phyloP scores from a whole-genome alignment of 108 stramenopile species.

The Phaeodactylum tricornutum region DNA sequence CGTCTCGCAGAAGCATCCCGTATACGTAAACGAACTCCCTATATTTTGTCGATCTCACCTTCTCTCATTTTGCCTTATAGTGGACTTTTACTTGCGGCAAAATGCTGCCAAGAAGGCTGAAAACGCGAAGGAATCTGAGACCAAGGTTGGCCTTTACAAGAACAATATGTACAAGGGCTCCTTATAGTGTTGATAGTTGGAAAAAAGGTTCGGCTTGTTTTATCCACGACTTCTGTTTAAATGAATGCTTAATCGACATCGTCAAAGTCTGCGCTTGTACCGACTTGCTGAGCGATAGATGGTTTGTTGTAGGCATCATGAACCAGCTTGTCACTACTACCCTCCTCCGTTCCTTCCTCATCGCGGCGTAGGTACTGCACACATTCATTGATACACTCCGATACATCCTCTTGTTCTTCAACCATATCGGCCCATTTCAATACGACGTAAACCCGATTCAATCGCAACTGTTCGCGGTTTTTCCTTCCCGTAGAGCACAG shows the following conservation, averaged over 20 bases:
- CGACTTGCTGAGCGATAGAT: too few relatives aligned
- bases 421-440: conserved; percentile 78
- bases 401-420: conserved; percentile 75
- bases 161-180: conserved; percentile 8
- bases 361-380: conserved; percentile 81
- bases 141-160: conserved; percentile 5
- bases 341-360: conserved; percentile 76
- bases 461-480: conserved; percentile 51
- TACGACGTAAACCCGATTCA: conserved; percentile 56
- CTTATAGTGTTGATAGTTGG: too few relatives aligned
- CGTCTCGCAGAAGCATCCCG: not conserved
- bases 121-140: conserved; percentile 9
- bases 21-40: not conserved
- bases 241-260: too few relatives aligned
- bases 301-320: conserved; percentile 2
- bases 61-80: not conserved
- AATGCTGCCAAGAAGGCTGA: conserved; percentile 10
- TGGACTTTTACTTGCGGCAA: conserved; percentile 12
- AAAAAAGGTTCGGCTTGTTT: too few relatives aligned
- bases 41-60: not conserved
- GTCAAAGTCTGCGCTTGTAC: too few relatives aligned
- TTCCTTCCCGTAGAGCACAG: conserved; percentile 61
- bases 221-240: too few relatives aligned
- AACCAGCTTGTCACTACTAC: conserved; percentile 60
- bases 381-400: conserved; percentile 74